Evolutionary conservation across 331 rosid genomes (phyloP).

Genomic region (Erythrophleum ivorense): DNA sequence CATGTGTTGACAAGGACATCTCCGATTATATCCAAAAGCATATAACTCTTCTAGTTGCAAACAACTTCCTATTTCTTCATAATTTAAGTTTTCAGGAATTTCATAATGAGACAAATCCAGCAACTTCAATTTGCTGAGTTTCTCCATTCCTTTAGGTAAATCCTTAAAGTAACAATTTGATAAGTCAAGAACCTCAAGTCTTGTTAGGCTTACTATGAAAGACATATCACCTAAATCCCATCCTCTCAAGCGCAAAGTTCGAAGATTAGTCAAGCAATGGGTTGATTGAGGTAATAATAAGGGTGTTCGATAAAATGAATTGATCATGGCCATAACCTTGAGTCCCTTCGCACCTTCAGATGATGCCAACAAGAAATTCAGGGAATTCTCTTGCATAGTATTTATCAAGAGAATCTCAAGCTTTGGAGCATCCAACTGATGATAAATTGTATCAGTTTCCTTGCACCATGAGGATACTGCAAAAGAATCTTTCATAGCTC

Average conservation of each 20-base stretch:
- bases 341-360: not conserved
- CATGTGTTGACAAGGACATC: not conserved
- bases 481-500: not conserved
- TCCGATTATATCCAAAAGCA: not conserved
- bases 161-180: not conserved
- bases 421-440: not conserved
- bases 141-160: not conserved
- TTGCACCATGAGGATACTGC: slow-evolving; percentile 3
- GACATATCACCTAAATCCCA: slow-evolving; percentile 3
- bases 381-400: not conserved
- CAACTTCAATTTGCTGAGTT: not conserved
- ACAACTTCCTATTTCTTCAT: not conserved
- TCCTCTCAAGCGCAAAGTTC: not conserved
- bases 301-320: slow-evolving; percentile 4
- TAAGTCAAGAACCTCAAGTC: not conserved
- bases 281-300: not conserved
- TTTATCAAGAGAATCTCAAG: not conserved
- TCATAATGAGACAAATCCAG: slow-evolving; percentile 9
- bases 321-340: slow-evolving; percentile 12
- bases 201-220: not conserved
- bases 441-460: not conserved
- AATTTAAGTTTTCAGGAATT: slow-evolving; percentile 11
- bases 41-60: slow-evolving; percentile 25
- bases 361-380: not conserved
- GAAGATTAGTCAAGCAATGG: slow-evolving; percentile 9